Evolutionary conservation across 257 asterid genomes (phyloP), one percentile per base, ranked within the genome.

Genomic region (Ocimum tenuiflorum): DNA sequence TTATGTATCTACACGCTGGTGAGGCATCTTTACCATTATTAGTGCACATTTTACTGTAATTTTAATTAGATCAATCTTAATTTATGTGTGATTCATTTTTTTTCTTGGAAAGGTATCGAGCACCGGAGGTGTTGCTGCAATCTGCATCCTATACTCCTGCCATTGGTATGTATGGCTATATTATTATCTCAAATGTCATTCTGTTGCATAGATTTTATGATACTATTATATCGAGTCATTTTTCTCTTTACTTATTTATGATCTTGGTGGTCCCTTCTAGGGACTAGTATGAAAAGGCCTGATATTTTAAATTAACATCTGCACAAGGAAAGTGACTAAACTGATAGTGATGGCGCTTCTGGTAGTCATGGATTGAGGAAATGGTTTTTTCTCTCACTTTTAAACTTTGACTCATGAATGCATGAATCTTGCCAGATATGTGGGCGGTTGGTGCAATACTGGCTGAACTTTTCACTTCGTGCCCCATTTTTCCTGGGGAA

Each of bases 1-100:
- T 73, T 92, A 92, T 81, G 99, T 89, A 79, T 92, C 99, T 57
- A 92, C 99, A 64, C 99, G 99, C 76, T 92, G 99, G 99, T 89
- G 78, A 75, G 94, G 60, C 63, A 75, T 75, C 62, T 76, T 68
- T 13, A 35, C 58, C 56, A 23, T 38, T 68, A 51, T 17, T 61
- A 17, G 48, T 22, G 29, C 13, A 23, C 53, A 22, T n/a, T 63
- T 19, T 74, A 10, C 31, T 12, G 39, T 59, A 42, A 24, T 57
- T 22, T 62, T 41, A 41, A 60, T 36, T 20, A 7, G 48, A 65
- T 67, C 50, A 47, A 68, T 70, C 68, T 75, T 22, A 22, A 54
- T 60, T 45, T 61, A 39, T 53, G 73, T 45, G 52, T 67, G 53
- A 50, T 60, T 11, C 29, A 4, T 72, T 38, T 65, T 65, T 8